These are phyloP conservation scores for Solanum clarkiae DNA, from an alignment of 257 asterid species.

Conservation along the genomic window DNA sequence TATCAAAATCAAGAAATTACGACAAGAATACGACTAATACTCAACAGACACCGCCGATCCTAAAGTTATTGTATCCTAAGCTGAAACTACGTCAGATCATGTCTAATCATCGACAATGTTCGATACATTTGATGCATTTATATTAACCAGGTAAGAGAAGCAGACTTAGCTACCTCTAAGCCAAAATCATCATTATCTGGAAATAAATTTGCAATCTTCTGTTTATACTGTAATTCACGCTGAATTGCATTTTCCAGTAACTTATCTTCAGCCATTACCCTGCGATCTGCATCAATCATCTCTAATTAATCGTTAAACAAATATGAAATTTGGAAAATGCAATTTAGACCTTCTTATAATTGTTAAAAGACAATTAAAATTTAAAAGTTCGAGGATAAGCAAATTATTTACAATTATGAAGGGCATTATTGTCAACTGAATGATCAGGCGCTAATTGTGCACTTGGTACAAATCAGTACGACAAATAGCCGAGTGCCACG, in stretches of 20 bases:
- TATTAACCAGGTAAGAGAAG: neutral
- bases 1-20: neutral
- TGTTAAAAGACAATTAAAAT: too few species aligned
- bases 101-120: neutral
- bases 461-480: neutral
- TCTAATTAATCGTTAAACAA: neutral
- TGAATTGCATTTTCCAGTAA: constrained; percentile 5
- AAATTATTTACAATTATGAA: neutral
- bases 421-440: neutral
- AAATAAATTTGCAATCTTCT: constrained; percentile 6
- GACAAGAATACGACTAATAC: neutral
- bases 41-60: neutral
- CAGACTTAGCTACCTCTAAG: constrained; percentile 1
- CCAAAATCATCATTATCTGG: neutral
- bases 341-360: too few species aligned
- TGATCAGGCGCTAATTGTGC: neutral
- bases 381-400: too few species aligned
- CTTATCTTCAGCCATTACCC: constrained; percentile 23
- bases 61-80: neutral
- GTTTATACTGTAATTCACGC: constrained; percentile 10
- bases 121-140: neutral
- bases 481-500: neutral
- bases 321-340: too few species aligned
- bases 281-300: neutral
- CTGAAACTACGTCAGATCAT: neutral